phyloP scores from a whole-genome alignment of 352 stramenopile genomes.

The Globisporangium paroecandrum region DNA sequence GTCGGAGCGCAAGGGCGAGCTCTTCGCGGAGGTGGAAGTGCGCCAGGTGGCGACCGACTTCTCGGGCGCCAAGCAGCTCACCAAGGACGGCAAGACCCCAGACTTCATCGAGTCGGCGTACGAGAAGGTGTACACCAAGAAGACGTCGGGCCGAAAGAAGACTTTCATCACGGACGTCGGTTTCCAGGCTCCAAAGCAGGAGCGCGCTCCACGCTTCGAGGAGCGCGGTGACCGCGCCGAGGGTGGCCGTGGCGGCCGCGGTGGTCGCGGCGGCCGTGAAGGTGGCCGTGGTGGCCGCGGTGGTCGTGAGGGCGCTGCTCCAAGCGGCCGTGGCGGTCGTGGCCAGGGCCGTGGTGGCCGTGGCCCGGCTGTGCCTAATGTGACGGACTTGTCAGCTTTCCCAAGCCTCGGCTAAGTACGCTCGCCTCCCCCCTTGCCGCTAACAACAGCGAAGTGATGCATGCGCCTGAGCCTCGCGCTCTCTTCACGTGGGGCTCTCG shows the following conservation, averaged over 20 bases:
- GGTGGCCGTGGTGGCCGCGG: constrained; percentile 39
- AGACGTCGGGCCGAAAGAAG: constrained; percentile 94
- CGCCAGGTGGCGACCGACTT: constrained; percentile 92
- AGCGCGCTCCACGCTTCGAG: constrained; percentile 54
- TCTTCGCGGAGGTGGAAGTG: constrained; percentile 79
- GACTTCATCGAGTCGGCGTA: constrained; percentile 86
- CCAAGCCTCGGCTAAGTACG: constrained; percentile 72
- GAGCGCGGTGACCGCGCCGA: constrained; percentile 44
- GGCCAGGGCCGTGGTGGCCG: constrained; percentile 30
- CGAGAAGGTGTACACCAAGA: constrained; percentile 95
- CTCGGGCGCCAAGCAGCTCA: constrained; percentile 58
- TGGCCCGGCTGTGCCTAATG: constrained; percentile 46
- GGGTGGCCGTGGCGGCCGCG: constrained; percentile 53
- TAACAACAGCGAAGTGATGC: constrained; percentile 42
- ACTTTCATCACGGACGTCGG: constrained; percentile 87
- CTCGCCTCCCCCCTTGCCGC: constrained; percentile 17
- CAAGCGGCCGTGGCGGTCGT: constrained; percentile 50
- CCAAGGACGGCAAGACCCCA: constrained; percentile 85
- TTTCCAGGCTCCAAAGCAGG: constrained; percentile 66
- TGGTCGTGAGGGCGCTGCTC: constrained; percentile 10
- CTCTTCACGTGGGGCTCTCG: background rate
- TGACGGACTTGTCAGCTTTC: constrained; percentile 83
- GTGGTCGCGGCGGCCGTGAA: constrained; percentile 40
- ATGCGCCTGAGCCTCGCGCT: constrained; percentile 35
- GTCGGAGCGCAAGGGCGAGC: constrained; percentile 57